These are phyloP conservation scores for Yamadazyma friedrichii DNA, from an alignment of 1,139 yeast species.

Conservation along the genomic window DNA sequence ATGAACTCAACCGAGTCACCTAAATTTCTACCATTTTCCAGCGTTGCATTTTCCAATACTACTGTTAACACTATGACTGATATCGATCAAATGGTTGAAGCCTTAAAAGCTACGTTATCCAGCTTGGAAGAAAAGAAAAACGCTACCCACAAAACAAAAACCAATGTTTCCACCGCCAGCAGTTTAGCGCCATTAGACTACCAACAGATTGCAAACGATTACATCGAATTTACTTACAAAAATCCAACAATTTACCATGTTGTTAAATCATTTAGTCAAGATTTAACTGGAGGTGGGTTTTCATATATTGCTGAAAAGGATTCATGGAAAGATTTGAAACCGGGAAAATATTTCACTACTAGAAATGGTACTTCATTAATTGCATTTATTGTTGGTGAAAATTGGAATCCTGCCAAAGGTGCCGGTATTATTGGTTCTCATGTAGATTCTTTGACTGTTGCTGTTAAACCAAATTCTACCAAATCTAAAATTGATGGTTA, in stretches of 20 bases:
- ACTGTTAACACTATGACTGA: slow-evolving; percentile 12
- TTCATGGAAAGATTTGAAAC: slow-evolving; percentile 19
- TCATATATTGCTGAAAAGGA: slow-evolving; percentile 27
- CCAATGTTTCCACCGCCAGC: background rate
- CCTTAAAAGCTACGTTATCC: slow-evolving; percentile 15
- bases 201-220: slow-evolving; percentile 25
- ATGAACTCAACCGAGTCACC: too few relatives aligned
- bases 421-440: slow-evolving; percentile 44
- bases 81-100: slow-evolving; percentile 14
- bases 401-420: slow-evolving; percentile 40
- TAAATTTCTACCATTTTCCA: background rate
- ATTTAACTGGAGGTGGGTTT: slow-evolving; percentile 31
- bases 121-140: slow-evolving; percentile 7
- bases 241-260: slow-evolving; percentile 47
- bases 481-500: slow-evolving; percentile 36
- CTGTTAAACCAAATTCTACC: slow-evolving; percentile 37
- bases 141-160: background rate
- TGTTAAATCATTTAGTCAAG: slow-evolving; percentile 25
- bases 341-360: slow-evolving; percentile 30
- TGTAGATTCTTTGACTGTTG: slow-evolving; percentile 40
- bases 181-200: slow-evolving; percentile 5
- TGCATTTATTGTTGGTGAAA: slow-evolving; percentile 40
- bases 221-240: slow-evolving; percentile 36
- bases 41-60: background rate
- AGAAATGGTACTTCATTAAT: slow-evolving; percentile 38